Evolutionary conservation across 192 early-diverging fungal genomes (phyloP), one percentile per base, ranked within the genome.

Genomic region (Coemansia biformis): DNA sequence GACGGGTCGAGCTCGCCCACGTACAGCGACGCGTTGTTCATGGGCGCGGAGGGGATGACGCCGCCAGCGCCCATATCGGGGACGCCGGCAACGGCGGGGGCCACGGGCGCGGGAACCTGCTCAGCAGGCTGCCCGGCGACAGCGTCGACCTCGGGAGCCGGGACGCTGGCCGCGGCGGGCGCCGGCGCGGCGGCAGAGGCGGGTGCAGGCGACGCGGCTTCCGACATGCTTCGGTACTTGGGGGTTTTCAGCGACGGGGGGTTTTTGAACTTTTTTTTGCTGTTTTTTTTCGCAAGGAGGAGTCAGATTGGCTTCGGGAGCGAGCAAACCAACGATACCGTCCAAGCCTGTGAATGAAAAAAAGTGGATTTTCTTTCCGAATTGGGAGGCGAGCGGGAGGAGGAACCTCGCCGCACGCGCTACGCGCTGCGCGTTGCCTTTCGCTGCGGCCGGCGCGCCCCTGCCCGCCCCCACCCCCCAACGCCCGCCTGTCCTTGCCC

Each of bases 1-100:
- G 87, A 86, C 54, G 86, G 85, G 71, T 96, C 93, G 37, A 98
- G 81, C 77, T 98, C 95, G 52, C 95, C 95, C 45, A 98, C 93
- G 73, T 98, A 98, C 43, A 98, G 84, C 16, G 85, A 87, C 35
- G 86, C 82, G 63, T 81, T 80, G 50, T 82, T 59, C 47, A 80
- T 66, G 35, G 77, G 77, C 15, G 72, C 47, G 15, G 35, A 5
- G 26, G 4, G 3, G 26, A 34, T 32, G 2, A 15, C 38, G 26
- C 10, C 11, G 39, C 19, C 39, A 4, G 33, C 71, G 29, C 61
- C 45, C 17, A 41, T 38, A 15, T 36, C 45, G 23, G 19, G 44
- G 30, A 30, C 14, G 26, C 51, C 43, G 6, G 26, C 44, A 37
- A 50, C 19, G n/a, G 54, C 34, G 26, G 68, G 72, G 56, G 74